A percentile compares a stretch with the other conserved stretches of the same genome.
These are phyloP conservation scores for Tympanopsis confertula DNA, from an alignment of 2,329 filamentous ascomycete genomes.

Conservation along the genomic window DNA sequence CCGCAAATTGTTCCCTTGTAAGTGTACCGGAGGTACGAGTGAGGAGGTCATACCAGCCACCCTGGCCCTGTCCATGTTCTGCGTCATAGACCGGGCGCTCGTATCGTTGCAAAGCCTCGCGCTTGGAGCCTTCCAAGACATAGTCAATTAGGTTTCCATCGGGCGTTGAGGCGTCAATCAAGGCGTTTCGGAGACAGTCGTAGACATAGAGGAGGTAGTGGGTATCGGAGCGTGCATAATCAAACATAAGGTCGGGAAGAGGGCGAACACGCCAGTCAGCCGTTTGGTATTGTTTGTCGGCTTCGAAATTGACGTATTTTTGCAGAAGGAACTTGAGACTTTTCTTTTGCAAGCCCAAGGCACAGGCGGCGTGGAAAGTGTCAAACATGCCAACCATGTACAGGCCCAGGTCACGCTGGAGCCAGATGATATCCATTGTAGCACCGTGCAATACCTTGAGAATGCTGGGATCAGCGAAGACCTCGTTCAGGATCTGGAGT, in stretches of 20 bases:
- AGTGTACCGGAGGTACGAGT: slow-evolving; percentile 36
- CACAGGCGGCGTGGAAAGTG: slow-evolving; percentile 48
- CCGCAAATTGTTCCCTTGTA: slow-evolving; percentile 46
- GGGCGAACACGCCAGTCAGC: slow-evolving; percentile 57
- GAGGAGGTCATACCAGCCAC: slow-evolving; percentile 49
- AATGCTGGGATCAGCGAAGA: slow-evolving; percentile 52
- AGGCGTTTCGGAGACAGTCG: slow-evolving; percentile 54
- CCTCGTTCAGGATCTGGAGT: slow-evolving; percentile 52
- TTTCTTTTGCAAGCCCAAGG: slow-evolving; percentile 44
- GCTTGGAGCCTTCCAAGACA: slow-evolving; percentile 46
- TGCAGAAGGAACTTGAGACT: slow-evolving; percentile 52
- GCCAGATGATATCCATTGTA: slow-evolving; percentile 59
- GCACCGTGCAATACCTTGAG: slow-evolving; percentile 54
- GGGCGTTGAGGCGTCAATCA: slow-evolving; percentile 40
- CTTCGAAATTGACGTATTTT: slow-evolving; percentile 50
- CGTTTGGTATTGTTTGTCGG: slow-evolving; percentile 57
- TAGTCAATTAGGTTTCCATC: slow-evolving; percentile 37
- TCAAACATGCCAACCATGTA: slow-evolving; percentile 61
- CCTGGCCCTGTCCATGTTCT: slow-evolving; percentile 38
- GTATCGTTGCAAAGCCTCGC: slow-evolving; percentile 47
- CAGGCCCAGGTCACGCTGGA: slow-evolving; percentile 55
- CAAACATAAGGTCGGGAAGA: slow-evolving; percentile 48
- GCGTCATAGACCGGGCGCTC: slow-evolving; percentile 49
- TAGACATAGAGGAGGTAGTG: slow-evolving; percentile 60
- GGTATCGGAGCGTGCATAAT: slow-evolving; percentile 58